Conservation (phyloP, 495 filamentous ascomycete species). For the Chaetomidium leptoderma region DNA sequence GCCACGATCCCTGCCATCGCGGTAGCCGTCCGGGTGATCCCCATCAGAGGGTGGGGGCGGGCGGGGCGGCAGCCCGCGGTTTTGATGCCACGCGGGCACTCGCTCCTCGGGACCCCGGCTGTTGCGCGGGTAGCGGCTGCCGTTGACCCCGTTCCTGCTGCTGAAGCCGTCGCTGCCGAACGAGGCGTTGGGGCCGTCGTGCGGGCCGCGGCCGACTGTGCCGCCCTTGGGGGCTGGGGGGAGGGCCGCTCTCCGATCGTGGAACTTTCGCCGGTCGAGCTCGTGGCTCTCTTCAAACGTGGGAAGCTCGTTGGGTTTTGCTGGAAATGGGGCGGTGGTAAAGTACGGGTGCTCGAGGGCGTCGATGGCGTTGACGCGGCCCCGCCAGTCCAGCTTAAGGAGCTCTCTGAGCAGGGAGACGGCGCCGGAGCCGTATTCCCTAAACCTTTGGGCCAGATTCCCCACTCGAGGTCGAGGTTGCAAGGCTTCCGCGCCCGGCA, state of each 20-base stretch:
- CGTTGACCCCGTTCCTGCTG: slow-evolving; percentile 40
- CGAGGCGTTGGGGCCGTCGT: slow-evolving; percentile 49
- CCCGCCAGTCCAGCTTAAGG: slow-evolving; percentile 81
- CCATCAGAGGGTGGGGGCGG: slow-evolving; percentile 41
- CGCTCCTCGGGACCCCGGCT: slow-evolving; percentile 38
- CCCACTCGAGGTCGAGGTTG: slow-evolving; percentile 59
- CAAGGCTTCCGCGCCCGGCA: slow-evolving; percentile 78
- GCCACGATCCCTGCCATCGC: slow-evolving; percentile 31
- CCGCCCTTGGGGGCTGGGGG: slow-evolving; percentile 89
- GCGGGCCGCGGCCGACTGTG: slow-evolving; percentile 71
- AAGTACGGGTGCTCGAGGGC: slow-evolving; percentile 94
- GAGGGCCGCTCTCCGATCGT: slow-evolving; percentile 68
- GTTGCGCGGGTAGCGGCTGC: slow-evolving; percentile 37
- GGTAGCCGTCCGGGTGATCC: slow-evolving; percentile 37
- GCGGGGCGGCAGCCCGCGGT: slow-evolving; percentile 44
- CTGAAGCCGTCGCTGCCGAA: slow-evolving; percentile 43
- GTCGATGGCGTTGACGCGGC: slow-evolving; percentile 89
- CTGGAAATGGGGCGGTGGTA: slow-evolving; percentile 67
- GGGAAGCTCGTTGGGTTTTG: slow-evolving; percentile 76
- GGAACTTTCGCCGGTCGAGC: slow-evolving; percentile 82
- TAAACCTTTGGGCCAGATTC: slow-evolving; percentile 67
- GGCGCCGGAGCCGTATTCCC: slow-evolving; percentile 57
- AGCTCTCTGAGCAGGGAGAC: slow-evolving; percentile 78
- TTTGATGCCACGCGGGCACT: slow-evolving; percentile 47
- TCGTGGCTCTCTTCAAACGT: slow-evolving; percentile 93